Base-by-base conservation (phyloP, 352 stramenopile genomes). In the Globisporangium parvum region DNA sequence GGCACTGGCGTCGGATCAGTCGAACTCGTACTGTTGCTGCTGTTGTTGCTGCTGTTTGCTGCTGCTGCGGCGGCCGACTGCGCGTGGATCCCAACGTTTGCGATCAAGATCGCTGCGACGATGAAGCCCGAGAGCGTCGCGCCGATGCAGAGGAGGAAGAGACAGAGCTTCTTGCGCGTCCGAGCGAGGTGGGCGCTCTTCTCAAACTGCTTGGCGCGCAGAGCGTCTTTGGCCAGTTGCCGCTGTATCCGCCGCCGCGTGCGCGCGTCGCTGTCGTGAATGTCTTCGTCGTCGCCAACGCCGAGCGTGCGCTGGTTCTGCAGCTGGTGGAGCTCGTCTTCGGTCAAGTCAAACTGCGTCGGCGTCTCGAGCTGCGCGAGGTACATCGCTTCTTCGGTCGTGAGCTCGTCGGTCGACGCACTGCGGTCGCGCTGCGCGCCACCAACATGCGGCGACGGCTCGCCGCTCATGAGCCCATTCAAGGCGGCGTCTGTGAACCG, bases 61-160 rank as follows among this genome's bases (percentile, higher is more conserved):
- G 64, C 60, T 21, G 20, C 47, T 20, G 69, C 63, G 20, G 42
- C 68, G 6, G 24, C 60, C 1, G 44, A 42, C 33, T 72, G 33
- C 37, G 55, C 62, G 42, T 71, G 56, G 12, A 88, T 70, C 10
- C 75, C 74, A 1, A 70, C 59, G 35, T 69, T 73, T 14, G 78
- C 78, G 54, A 87, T 86, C 21, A 84, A 57, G 31, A 88, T 57
- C n/a, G 76, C 74, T 0, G 73, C 79, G 6, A 71, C 67, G 49
- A 87, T 69, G 62, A 89, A 87, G 5, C 62, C 76, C 17, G 71
- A 78, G 26, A 89, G 66, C 42, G 75, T 86, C 20, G 86, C 55
- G 10, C 65, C 63, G 50, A 86, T 75, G 53, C 74, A 89, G 20
- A 78, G 58, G 23, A 76, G 60, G 53, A 87, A 89, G 20, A 85